phyloP scores from a whole-genome alignment of 2,329 filamentous ascomycete genomes.

The Aureobasidium uvarum region DNA sequence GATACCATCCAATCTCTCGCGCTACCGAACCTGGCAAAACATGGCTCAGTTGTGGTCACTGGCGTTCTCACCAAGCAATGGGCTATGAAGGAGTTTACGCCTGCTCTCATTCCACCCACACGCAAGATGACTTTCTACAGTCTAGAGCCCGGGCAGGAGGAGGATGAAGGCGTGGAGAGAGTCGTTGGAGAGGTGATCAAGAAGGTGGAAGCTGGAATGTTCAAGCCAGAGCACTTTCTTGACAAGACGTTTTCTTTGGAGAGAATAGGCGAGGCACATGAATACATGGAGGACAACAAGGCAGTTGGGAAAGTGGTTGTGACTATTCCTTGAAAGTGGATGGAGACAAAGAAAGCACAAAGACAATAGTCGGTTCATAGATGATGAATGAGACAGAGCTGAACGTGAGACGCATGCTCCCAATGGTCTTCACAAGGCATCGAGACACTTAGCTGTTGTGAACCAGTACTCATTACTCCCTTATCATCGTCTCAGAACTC shows the following conservation, averaged over 20 bases:
- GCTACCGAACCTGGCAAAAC: constrained; percentile 9
- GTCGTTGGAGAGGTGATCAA: constrained; percentile 2
- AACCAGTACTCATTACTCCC: background rate
- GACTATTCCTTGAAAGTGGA: background rate
- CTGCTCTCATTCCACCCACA: constrained; percentile 21
- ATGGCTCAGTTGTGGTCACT: constrained; percentile 25
- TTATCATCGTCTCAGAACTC: background rate
- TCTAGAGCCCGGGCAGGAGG: constrained; percentile 17
- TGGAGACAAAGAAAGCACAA: background rate
- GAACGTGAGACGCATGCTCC: background rate
- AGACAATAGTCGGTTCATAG: background rate
- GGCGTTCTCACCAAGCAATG: constrained; percentile 24
- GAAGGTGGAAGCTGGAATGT: constrained; percentile 15
- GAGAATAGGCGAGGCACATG: constrained; percentile 4
- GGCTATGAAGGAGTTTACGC: constrained; percentile 16
- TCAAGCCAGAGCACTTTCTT: constrained; percentile 20
- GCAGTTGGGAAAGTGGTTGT: constrained; percentile 20
- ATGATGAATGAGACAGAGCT: background rate
- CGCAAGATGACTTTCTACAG: constrained; percentile 25
- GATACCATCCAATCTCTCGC: constrained; percentile 10
- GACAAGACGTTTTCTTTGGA: constrained; percentile 16
- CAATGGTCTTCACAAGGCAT: background rate
- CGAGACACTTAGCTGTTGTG: background rate
- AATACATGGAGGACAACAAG: constrained; percentile 23
- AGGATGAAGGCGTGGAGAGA: constrained; percentile 17